Evolutionary conservation across 208 protist genomes (phyloP).

Genomic region (Trypanosoma scelopori): DNA sequence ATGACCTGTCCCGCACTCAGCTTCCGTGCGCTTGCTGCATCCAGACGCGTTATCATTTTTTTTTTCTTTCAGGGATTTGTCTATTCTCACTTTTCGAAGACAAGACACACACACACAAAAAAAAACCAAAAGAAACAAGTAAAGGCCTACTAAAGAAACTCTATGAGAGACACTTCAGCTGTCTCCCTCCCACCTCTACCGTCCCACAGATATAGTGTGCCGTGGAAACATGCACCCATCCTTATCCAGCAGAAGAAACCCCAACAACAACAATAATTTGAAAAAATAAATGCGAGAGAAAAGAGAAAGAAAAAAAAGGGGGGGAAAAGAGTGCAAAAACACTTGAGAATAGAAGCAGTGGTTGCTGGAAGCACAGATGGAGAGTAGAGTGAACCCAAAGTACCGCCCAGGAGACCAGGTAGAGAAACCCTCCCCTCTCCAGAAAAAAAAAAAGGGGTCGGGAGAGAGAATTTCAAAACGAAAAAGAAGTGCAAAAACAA

Average conservation of each 20-base stretch:
- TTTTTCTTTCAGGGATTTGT: constrained; percentile 19
- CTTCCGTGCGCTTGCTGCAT: constrained; percentile 62
- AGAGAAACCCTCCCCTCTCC: constrained; percentile 32
- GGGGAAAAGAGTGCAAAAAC: not conserved
- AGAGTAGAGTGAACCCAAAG: constrained; percentile 16
- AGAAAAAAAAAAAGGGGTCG: constrained; percentile 3
- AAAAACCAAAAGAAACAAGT: not conserved
- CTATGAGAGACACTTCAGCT: not conserved
- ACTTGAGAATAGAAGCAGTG: not conserved
- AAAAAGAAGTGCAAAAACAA: constrained; percentile 27
- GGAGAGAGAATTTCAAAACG: constrained; percentile 14
- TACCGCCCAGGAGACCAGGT: no score
- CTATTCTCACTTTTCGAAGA: not conserved
- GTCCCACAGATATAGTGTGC: no score
- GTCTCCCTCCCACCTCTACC: no score
- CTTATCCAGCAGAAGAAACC: constrained; percentile 6
- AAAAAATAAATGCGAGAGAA: not conserved
- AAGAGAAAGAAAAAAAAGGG: no score
- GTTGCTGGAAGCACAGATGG: constrained; percentile 12
- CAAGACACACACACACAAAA: not conserved
- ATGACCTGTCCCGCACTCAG: constrained; percentile 86
- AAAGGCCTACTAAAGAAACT: not conserved
- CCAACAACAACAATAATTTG: constrained; percentile 4
- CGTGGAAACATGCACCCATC: no score
- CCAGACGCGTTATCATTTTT: constrained; percentile 71